phyloP scores from a whole-genome alignment of 2,329 filamentous ascomycete genomes.

The Sphaerulina musiva region DNA sequence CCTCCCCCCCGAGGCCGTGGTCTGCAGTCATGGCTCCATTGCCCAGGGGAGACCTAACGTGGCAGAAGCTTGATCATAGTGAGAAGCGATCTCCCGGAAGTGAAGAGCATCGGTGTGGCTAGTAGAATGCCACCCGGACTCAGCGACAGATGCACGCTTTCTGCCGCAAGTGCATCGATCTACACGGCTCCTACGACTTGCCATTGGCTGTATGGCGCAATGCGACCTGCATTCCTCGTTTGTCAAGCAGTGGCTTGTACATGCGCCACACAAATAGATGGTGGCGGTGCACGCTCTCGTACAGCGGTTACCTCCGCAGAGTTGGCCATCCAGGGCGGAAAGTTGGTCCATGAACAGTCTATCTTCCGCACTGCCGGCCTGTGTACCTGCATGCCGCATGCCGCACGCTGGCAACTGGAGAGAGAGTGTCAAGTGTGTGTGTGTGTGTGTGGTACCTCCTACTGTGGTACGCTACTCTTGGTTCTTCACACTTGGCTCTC shows the following conservation, averaged over 20 bases:
- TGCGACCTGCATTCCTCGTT: background rate
- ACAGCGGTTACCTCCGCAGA: too few relatives aligned
- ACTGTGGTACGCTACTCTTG: too few relatives aligned
- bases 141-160: constrained; percentile 1
- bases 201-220: constrained; percentile 16
- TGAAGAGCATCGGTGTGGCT: constrained; percentile 3
- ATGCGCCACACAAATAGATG: too few relatives aligned
- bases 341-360: too few relatives aligned
- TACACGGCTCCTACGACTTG: background rate
- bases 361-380: too few relatives aligned
- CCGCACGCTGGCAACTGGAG: too few relatives aligned
- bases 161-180: background rate
- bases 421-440: too few relatives aligned
- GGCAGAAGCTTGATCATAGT: background rate
- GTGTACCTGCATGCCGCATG: too few relatives aligned
- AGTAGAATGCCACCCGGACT: background rate
- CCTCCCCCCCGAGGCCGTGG: background rate
- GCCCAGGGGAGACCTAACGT: background rate
- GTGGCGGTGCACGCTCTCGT: too few relatives aligned
- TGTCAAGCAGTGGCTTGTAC: background rate
- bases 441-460: too few relatives aligned
- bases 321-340: too few relatives aligned
- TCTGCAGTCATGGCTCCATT: background rate
- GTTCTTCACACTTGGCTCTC: too few relatives aligned
- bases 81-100: background rate